Conservation (phyloP, 805 yeast species). For the Candida khao-thaluensis region DNA sequence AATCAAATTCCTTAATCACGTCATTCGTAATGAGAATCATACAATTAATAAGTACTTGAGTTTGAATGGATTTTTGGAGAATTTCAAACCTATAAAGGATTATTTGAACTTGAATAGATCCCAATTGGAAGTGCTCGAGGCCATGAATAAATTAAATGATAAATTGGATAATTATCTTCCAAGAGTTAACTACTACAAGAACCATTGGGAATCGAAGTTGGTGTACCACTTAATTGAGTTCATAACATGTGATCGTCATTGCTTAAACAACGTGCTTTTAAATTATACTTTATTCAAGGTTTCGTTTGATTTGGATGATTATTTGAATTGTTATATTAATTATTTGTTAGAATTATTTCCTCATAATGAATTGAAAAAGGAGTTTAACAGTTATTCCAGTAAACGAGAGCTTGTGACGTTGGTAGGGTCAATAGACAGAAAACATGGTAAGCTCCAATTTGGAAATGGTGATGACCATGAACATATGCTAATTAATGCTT, state of each 20-base stretch:
- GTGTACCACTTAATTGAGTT: conserved; percentile 25
- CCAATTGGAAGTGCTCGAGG: neutral
- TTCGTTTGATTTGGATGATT: conserved; percentile 27
- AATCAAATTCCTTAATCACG: conserved; percentile 14
- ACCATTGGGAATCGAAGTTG: conserved; percentile 27
- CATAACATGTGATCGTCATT: conserved; percentile 23
- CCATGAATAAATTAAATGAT: neutral
- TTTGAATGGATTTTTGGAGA: conserved; percentile 6
- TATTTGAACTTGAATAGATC: neutral
- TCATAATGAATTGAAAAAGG: neutral
- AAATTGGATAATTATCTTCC: neutral
- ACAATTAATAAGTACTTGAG: conserved; percentile 5
- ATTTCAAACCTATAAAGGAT: neutral
- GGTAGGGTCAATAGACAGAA: conserved; percentile 37
- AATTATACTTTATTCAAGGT: conserved; percentile 38
- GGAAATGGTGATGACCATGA: conserved; percentile 24
- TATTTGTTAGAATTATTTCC: conserved; percentile 8
- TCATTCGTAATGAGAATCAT: neutral
- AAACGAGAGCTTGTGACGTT: conserved; percentile 16
- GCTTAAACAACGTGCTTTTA: conserved; percentile 36
- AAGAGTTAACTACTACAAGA: conserved; percentile 1
- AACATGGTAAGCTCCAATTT: conserved; percentile 34
- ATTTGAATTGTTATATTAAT: conserved; percentile 20
- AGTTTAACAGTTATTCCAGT: neutral
- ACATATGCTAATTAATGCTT: conserved; percentile 1